Conservation (phyloP, 1,284 basidiomycete species). For the Paramarasmius palmivorus region DNA sequence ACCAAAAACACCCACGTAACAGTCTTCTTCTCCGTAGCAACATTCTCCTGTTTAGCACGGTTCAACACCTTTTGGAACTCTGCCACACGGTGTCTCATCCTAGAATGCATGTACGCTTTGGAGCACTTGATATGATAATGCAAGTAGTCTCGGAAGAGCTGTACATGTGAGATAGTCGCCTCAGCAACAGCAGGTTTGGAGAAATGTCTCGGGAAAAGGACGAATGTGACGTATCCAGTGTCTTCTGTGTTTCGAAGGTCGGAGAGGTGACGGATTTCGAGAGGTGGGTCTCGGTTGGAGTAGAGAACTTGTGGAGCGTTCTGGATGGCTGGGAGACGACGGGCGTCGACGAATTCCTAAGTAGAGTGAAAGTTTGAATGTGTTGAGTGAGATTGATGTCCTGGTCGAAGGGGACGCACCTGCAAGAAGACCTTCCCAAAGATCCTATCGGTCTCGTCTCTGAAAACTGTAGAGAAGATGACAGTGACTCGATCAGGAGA, state of each 20-base stretch:
- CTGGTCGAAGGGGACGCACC: constrained; percentile 43
- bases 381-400: neutral
- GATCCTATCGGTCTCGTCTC: constrained; percentile 96
- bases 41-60: constrained; percentile 94
- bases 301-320: constrained; percentile 99
- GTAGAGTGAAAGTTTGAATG: neutral
- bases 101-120: constrained; percentile 99
- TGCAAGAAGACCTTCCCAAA: constrained; percentile 98
- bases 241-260: constrained; percentile 87
- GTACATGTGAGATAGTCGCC: constrained; percentile 93
- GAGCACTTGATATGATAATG: constrained; percentile 99
- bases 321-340: constrained; percentile 90
- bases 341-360: constrained; percentile 98
- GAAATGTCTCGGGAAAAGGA: constrained; percentile 97
- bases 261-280: constrained; percentile 89
- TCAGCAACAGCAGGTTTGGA: constrained; percentile 70
- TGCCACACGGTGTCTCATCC: constrained; percentile 93
- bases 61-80: constrained; percentile 99
- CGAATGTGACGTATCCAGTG: constrained; percentile 98
- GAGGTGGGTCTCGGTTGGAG: constrained; percentile 91
- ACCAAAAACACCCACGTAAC: constrained; percentile 63
- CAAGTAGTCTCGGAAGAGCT: constrained; percentile 96
- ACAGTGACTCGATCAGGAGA: constrained; percentile 95
- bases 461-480: constrained; percentile 96
- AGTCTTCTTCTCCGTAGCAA: constrained; percentile 87